phyloP scores from a whole-genome alignment of 371 early-diverging fungal genomes.

The Lichtheimia ornata region DNA sequence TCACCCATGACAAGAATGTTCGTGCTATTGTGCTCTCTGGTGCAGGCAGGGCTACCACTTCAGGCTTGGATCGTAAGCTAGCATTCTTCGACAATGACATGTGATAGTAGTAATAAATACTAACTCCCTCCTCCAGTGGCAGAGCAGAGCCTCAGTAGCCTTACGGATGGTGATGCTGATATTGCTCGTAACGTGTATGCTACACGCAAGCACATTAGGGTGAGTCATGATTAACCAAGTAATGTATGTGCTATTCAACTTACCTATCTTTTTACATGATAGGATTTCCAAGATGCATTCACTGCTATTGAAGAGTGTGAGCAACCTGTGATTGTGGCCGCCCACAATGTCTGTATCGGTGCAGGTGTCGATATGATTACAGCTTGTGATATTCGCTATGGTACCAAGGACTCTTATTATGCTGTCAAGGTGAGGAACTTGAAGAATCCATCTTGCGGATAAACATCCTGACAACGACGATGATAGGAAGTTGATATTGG shows the following conservation, averaged over 20 bases:
- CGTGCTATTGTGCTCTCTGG: constrained; percentile 78
- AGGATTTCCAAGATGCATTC: constrained; percentile 64
- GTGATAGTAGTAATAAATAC: not conserved
- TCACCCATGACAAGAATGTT: constrained; percentile 62
- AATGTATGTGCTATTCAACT: constrained; percentile 13
- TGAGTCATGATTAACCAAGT: not conserved
- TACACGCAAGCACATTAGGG: constrained; percentile 46
- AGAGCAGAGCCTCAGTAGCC: not conserved
- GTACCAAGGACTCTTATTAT: constrained; percentile 79
- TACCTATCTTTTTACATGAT: too few species aligned
- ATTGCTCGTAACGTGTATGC: constrained; percentile 37
- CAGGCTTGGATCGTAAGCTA: constrained; percentile 85
- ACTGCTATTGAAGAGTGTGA: constrained; percentile 82
- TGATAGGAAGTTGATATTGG: constrained; percentile 86
- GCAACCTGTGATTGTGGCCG: constrained; percentile 89
- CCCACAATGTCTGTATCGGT: constrained; percentile 89
- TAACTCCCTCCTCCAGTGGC: not conserved
- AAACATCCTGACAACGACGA: not conserved
- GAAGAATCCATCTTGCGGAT: too few species aligned
- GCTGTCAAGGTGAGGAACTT: constrained; percentile 67
- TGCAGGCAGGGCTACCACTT: constrained; percentile 75
- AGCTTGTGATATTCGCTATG: constrained; percentile 92
- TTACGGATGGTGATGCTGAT: not conserved
- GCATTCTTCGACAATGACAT: not conserved
- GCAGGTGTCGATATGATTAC: constrained; percentile 88